Evolutionary conservation across 306 rosid genomes (phyloP).

Genomic region (Vigna radiata): DNA sequence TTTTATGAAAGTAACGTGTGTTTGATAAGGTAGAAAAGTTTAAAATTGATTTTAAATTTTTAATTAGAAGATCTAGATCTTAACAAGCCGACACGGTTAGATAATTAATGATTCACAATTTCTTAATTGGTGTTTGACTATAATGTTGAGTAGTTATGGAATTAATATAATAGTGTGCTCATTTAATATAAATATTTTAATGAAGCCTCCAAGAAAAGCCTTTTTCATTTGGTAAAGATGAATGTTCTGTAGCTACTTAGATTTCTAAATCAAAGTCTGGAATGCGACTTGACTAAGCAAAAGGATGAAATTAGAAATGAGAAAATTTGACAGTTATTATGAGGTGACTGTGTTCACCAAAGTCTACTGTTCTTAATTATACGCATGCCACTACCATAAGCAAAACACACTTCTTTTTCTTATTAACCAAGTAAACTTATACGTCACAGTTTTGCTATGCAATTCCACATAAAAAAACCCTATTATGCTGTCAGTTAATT

Average conservation of each 20-base stretch:
- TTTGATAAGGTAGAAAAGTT: not conserved
- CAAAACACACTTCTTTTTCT: constrained; percentile 10
- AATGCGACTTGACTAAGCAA: constrained; percentile 41
- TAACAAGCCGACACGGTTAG: constrained; percentile 36
- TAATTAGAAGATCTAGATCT: constrained; percentile 2
- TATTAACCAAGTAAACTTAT: constrained; percentile 19
- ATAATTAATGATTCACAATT: not conserved
- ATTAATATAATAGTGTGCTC: constrained; percentile 11
- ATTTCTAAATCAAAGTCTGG: constrained; percentile 20
- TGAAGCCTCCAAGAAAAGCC: constrained; percentile 41
- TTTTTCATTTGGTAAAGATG: constrained; percentile 12
- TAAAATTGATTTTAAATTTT: not conserved
- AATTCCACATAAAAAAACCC: not conserved
- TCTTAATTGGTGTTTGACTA: constrained; percentile 30
- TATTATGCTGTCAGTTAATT: no score
- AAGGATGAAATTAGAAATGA: constrained; percentile 33
- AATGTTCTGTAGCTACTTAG: constrained; percentile 19
- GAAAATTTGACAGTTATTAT: constrained; percentile 38
- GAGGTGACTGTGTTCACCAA: constrained; percentile 28
- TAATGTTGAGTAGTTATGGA: constrained; percentile 14
- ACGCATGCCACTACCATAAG: not conserved
- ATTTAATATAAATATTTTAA: constrained; percentile 5
- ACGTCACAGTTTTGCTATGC: constrained; percentile 16
- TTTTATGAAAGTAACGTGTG: constrained; percentile 34
- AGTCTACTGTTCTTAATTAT: constrained; percentile 36